phyloP scores from a whole-genome alignment of 768 basidiomycete species.

The Amanita rubescens region DNA sequence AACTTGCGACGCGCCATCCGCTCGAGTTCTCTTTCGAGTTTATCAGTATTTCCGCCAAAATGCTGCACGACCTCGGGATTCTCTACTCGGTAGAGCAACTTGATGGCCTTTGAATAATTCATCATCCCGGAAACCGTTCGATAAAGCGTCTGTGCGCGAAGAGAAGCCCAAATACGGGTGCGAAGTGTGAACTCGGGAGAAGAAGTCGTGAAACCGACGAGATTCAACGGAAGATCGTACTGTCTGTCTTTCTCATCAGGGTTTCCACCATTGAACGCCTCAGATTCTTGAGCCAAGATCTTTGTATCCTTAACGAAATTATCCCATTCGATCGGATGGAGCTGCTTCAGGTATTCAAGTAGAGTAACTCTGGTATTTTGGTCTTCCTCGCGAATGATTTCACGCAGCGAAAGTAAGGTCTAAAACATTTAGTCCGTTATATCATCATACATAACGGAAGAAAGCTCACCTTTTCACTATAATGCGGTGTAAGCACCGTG shows the following conservation, averaged over 20 bases:
- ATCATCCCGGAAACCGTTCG: conserved; percentile 99
- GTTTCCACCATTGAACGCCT: conserved; percentile 70
- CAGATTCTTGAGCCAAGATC: conserved; percentile 94
- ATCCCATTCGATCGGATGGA: conserved; percentile 98
- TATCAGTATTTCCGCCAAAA: conserved; percentile 97
- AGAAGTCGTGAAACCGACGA: conserved; percentile 98
- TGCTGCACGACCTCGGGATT: conserved; percentile 98
- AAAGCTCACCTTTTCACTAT: conserved; percentile 82
- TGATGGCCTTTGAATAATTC: conserved; percentile 99
- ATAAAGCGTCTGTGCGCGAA: conserved; percentile 97
- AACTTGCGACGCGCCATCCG: conserved; percentile 98
- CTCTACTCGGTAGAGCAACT: conserved; percentile 97
- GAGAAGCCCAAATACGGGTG: conserved; percentile 98
- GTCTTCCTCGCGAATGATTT: conserved; percentile 98
- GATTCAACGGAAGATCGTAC: conserved; percentile 95
- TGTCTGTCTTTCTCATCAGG: conserved; percentile 84
- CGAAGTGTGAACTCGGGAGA: conserved; percentile 98
- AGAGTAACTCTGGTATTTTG: conserved; percentile 96
- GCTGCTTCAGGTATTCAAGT: conserved; percentile 95
- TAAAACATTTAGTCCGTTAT: conserved; percentile 20
- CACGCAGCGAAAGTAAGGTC: conserved; percentile 92
- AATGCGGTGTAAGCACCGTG: conserved; percentile 96
- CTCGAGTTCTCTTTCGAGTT: conserved; percentile 91
- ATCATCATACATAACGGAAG: not conserved
- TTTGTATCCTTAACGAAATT: conserved; percentile 99